Evolutionary conservation across 2,329 filamentous ascomycete species (phyloP), one percentile per base, ranked within the genome.

Genomic region (Dothiorella sarmentorum): DNA sequence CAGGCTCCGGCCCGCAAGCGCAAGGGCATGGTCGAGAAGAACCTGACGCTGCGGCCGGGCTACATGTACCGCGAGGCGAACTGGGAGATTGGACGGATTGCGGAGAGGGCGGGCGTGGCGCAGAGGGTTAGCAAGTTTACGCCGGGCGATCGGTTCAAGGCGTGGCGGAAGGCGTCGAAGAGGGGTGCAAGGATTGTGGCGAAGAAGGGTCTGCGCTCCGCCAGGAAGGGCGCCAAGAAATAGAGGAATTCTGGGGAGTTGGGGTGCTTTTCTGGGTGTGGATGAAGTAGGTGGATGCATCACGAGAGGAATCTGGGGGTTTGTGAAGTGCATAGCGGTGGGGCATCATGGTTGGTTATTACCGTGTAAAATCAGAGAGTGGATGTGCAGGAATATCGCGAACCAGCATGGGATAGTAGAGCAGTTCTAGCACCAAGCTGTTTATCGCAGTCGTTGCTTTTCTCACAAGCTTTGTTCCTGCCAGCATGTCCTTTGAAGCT

Each of bases 1-100:
- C 58, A 53, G n/a, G 60, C 65, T 31, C 63, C 57, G 24, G 67
- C 66, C 43, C 66, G 63, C 24, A 64, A 68, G 43, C 55, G 59
- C 57, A 67, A 64, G 49, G 64, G 53, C 62, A 72, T 60, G 67
- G 66, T 22, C 65, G 51, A 35, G 11, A 60, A 29, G 13, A 43
- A 67, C 22, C 65, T 80, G 33, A 70, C 65, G 43, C 64, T 84
- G 61, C 76, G 80, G 59, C 78, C 80, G 4, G 83, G 84, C 3
- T 86, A 87, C 67, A 83, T 84, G 75, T 86, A 82, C 68, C 77
- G 86, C 63, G 80, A 86, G 71, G 77, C 82, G 7, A 89, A 89
- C 70, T 87, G 84, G 83, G 75, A 84, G 71, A 88, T 88, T 77
- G 85, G 85, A 57, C 74, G 84, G 4, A 79, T 80, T 26, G 84